A percentile compares a stretch with the other conserved stretches of the same genome.
Conservation (phyloP, 352 stramenopile genomes). For the Aphanomyces stellatus region DNA sequence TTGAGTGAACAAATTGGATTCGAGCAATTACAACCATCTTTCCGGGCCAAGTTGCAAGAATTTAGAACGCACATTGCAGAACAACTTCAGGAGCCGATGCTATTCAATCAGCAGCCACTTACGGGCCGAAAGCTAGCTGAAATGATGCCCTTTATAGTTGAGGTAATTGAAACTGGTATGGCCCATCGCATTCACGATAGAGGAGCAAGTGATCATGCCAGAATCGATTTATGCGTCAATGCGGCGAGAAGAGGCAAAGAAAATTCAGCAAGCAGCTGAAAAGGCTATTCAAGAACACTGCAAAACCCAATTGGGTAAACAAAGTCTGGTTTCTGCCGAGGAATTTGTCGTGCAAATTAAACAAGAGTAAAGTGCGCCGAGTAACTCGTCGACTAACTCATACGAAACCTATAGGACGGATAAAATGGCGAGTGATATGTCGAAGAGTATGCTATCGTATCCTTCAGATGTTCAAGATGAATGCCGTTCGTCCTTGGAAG, state of each 20-base stretch:
- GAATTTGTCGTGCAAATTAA: conserved; percentile 26
- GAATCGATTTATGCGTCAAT: conserved; percentile 85
- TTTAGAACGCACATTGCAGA: conserved; percentile 57
- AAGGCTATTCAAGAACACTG: conserved; percentile 54
- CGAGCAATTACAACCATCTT: conserved; percentile 65
- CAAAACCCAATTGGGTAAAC: conserved; percentile 45
- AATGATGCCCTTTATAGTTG: conserved; percentile 48
- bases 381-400: conserved; percentile 31
- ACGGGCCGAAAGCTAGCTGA: conserved; percentile 60
- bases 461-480: conserved; percentile 29
- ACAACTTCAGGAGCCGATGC: conserved; percentile 65
- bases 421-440: conserved; percentile 41
- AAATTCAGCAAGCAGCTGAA: conserved; percentile 47
- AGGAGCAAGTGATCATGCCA: conserved; percentile 83
- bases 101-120: conserved; percentile 62
- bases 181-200: conserved; percentile 71
- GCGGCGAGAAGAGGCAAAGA: conserved; percentile 65
- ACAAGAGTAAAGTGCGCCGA: conserved; percentile 31
- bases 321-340: conserved; percentile 43
- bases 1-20: conserved; percentile 79
- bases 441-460: conserved; percentile 39
- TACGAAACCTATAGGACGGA: background rate
- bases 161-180: conserved; percentile 18
- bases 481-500: background rate
- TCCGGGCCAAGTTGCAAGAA: conserved; percentile 68